A percentile compares a stretch with the other conserved stretches of the same genome.
phyloP scores from a whole-genome alignment of 1,139 yeast genomes.

The Candida sp. region DNA sequence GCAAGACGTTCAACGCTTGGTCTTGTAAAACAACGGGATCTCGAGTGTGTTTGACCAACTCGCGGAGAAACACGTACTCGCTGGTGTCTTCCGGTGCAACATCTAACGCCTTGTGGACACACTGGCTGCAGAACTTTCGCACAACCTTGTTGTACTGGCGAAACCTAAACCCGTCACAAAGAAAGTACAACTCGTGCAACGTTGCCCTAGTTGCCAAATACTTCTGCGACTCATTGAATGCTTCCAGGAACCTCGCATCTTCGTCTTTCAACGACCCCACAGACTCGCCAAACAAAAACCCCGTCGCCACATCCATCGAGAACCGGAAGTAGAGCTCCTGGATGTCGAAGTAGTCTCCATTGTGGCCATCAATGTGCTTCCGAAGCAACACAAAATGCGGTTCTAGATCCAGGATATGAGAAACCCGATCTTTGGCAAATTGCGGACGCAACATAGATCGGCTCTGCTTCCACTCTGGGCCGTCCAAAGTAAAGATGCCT shows the following conservation, averaged over 20 bases:
- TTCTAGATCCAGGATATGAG: slow-evolving; percentile 48
- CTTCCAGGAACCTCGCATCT: slow-evolving; percentile 24
- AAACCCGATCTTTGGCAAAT: slow-evolving; percentile 53
- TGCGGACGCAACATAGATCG: slow-evolving; percentile 59
- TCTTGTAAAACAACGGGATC: slow-evolving; percentile 44
- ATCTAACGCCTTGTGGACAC: slow-evolving; percentile 30
- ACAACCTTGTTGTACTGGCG: slow-evolving; percentile 20
- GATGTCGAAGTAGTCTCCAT: slow-evolving; percentile 31
- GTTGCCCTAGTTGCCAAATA: slow-evolving; percentile 30
- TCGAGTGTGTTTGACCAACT: slow-evolving; percentile 46
- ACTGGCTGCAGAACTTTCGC: slow-evolving; percentile 29
- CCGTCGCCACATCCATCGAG: slow-evolving; percentile 46
- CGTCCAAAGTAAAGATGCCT: slow-evolving; percentile 58
- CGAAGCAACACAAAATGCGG: slow-evolving; percentile 40
- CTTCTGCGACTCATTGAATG: slow-evolving; percentile 32
- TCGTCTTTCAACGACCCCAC: slow-evolving; percentile 32
- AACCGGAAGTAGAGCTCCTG: slow-evolving; percentile 37
- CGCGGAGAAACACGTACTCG: slow-evolving; percentile 43
- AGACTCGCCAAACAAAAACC: slow-evolving; percentile 42
- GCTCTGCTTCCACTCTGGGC: slow-evolving; percentile 59
- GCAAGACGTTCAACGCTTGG: slow-evolving; percentile 45
- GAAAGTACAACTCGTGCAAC: slow-evolving; percentile 29
- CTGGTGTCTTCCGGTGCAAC: slow-evolving; percentile 7
- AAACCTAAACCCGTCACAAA: slow-evolving; percentile 26
- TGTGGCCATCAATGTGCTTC: slow-evolving; percentile 25